A percentile compares a stretch with the other conserved stretches of the same genome.
Conservation (phyloP, 345 rosid genomes). For the thale cress (Arabidopsis thaliana) region TAIR10.1 NC_003075.7:1308001-1308500, state of each 20-base stretch:
- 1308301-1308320: constrained; percentile 4
- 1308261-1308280: constrained; percentile 10
- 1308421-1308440: constrained; percentile 18
- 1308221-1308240: constrained; percentile 40
- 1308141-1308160: background rate
- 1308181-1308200: background rate
- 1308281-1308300: constrained; percentile 15
- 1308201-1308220: background rate
- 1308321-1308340: constrained; percentile 4
- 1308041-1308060: background rate
- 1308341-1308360: constrained; percentile 21
- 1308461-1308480: constrained; percentile 42
- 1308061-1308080: background rate
- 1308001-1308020: background rate
- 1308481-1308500: constrained; percentile 43
- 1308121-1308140: background rate
- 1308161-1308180: background rate
- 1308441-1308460: constrained; percentile 37
- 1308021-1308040: background rate
- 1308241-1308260: constrained; percentile 44
- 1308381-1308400: constrained; percentile 40
- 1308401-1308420: constrained; percentile 18
- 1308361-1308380: constrained; percentile 21
- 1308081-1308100: background rate
- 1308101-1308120: background rate